These are phyloP conservation scores for Cubamyces sp. DNA, from an alignment of 768 basidiomycete genomes.

Conservation along the genomic window DNA sequence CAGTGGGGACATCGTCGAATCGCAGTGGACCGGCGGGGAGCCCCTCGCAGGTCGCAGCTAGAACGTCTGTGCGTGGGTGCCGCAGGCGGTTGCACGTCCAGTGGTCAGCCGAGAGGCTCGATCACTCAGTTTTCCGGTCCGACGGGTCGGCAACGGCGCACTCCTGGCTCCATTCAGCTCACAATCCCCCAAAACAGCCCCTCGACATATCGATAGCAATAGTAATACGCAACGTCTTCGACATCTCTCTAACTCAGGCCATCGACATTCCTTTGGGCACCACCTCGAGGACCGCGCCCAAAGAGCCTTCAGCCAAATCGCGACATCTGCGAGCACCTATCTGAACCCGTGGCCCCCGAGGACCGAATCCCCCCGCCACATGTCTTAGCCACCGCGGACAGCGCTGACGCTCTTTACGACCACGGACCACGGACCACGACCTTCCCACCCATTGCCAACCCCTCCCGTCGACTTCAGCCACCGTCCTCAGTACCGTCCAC, in stretches of 20 bases:
- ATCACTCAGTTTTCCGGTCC: background rate
- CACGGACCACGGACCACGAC: no score
- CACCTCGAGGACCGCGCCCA: background rate
- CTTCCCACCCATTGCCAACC: background rate
- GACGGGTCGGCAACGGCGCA: background rate
- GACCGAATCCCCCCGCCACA: background rate
- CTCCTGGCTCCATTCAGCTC: background rate
- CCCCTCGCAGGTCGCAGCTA: background rate
- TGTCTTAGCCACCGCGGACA: background rate
- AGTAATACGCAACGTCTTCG: no score
- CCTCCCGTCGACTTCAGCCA: background rate
- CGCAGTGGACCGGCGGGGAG: background rate
- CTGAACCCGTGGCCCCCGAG: background rate
- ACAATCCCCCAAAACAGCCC: background rate
- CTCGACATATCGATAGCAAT: background rate
- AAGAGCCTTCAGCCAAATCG: background rate
- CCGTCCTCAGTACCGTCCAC: no score
- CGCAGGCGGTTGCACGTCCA: conserved; percentile 4
- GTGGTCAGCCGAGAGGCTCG: conserved; percentile 4
- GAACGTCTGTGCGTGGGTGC: background rate
- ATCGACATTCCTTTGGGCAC: no score
- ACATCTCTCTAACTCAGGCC: no score
- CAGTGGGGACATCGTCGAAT: no score
- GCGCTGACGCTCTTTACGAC: no score
- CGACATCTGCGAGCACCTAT: no score